phyloP scores from a whole-genome alignment of 2,329 filamentous ascomycete genomes.

The Apiospora saccharicola region DNA sequence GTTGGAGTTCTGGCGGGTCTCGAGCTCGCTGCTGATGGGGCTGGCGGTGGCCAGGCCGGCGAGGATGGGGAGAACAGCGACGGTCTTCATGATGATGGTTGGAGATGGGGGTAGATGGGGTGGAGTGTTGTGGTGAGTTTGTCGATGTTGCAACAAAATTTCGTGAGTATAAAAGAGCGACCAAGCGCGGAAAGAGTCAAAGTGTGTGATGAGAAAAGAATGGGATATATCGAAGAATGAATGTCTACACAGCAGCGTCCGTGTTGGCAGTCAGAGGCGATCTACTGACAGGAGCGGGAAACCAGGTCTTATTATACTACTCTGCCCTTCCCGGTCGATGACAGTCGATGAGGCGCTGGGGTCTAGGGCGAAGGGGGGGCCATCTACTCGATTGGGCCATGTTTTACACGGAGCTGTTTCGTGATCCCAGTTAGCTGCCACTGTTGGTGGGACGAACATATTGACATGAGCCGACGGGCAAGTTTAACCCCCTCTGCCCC shows the following conservation, averaged over 20 bases:
- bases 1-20: constrained; percentile 40
- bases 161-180: background rate
- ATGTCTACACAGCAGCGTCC: constrained; percentile 19
- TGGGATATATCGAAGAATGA: constrained; percentile 16
- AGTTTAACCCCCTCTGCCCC: constrained; percentile 3
- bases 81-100: constrained; percentile 38
- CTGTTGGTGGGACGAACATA: constrained; percentile 16
- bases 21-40: constrained; percentile 28
- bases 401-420: constrained; percentile 18
- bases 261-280: constrained; percentile 2
- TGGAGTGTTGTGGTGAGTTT: background rate
- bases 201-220: constrained; percentile 13
- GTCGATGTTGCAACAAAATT: background rate
- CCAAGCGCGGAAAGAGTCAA: background rate
- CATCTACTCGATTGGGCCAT: background rate
- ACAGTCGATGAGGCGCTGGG: background rate
- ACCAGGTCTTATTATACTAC: background rate
- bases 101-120: background rate
- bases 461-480: constrained; percentile 20
- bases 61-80: constrained; percentile 29
- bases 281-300: background rate
- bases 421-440: constrained; percentile 20
- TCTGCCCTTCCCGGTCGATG: background rate
- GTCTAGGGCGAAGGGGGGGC: background rate
- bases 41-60: constrained; percentile 29